These are phyloP conservation scores for Neopestalotiopsis sp. DNA, from an alignment of 2,329 filamentous ascomycete species.

Conservation along the genomic window DNA sequence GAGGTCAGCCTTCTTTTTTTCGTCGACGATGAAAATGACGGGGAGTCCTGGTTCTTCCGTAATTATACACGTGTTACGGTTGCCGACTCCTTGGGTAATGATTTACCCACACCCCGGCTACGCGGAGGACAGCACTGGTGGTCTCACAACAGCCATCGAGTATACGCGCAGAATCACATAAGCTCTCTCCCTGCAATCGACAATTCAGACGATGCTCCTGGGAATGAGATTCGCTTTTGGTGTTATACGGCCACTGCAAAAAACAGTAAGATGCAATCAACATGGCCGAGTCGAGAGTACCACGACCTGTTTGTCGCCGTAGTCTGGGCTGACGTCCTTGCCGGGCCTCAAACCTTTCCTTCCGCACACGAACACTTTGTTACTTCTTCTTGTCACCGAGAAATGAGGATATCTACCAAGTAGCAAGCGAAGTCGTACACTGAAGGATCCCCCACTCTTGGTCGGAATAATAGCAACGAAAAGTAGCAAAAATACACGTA, in stretches of 20 bases:
- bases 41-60: conserved; percentile 27
- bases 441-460: neutral
- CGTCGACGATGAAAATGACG: neutral
- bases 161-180: neutral
- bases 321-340: neutral
- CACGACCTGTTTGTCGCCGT: neutral
- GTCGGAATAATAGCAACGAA: conserved; percentile 4
- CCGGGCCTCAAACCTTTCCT: conserved; percentile 10
- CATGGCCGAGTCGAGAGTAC: neutral
- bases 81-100: conserved; percentile 18
- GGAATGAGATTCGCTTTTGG: neutral
- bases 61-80: conserved; percentile 33
- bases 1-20: neutral
- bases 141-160: conserved; percentile 1
- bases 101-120: neutral
- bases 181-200: neutral
- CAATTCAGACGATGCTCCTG: neutral
- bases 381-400: conserved; percentile 4
- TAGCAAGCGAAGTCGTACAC: conserved; percentile 7
- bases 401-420: conserved; percentile 1
- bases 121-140: conserved; percentile 4
- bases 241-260: neutral
- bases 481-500: conserved; percentile 11
- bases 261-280: neutral
- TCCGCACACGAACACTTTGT: conserved; percentile 14